Base-by-base conservation (phyloP, 192 early-diverging fungal genomes). In the Glomus cerebriforme region DNA sequence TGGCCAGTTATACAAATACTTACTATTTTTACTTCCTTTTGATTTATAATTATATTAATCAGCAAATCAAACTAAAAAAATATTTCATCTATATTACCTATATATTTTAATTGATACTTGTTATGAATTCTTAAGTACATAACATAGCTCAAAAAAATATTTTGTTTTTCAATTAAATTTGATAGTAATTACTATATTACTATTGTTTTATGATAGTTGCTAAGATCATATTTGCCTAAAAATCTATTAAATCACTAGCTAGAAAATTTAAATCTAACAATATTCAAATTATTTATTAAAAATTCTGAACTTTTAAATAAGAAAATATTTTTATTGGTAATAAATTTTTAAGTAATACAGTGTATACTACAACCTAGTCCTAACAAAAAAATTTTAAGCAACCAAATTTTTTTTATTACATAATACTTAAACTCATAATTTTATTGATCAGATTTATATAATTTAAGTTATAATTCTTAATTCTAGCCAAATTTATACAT, bases 21-120 rank as follows among this genome's bases (percentile, higher is more conserved):
- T 26, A 72, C 24, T 7, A 24, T 73, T n/a, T 35, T 26, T 2
- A 45, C 1, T 2, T 22, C 26, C 1, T n/a, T n/a, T n/a, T n/a
- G n/a, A n/a, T n/a, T n/a, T n/a, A n/a, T n/a, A n/a, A n/a, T n/a
- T n/a, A n/a, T n/a, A n/a, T n/a, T n/a, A n/a, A n/a, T n/a, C n/a
- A n/a, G n/a, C n/a, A n/a, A n/a, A n/a, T n/a, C n/a, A n/a, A n/a
- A n/a, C n/a, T n/a, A n/a, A n/a, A n/a, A n/a, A n/a, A n/a, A 49
- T 27, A 29, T 74, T 74, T 74, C 72, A 59, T 74, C 27, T 24
- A 74, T 74, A 74, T 74, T 74, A 9, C 54, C 72, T 17, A 74
- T 59, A 7, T 27, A 74, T 74, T 54, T 17, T 59, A 59, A 35
- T 59, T 8, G 27, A 74, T 74, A 74, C 13, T 74, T 13, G 59